These are phyloP conservation scores for Adansonia digitata DNA, from an alignment of 345 rosid species.

Conservation along the genomic window DNA sequence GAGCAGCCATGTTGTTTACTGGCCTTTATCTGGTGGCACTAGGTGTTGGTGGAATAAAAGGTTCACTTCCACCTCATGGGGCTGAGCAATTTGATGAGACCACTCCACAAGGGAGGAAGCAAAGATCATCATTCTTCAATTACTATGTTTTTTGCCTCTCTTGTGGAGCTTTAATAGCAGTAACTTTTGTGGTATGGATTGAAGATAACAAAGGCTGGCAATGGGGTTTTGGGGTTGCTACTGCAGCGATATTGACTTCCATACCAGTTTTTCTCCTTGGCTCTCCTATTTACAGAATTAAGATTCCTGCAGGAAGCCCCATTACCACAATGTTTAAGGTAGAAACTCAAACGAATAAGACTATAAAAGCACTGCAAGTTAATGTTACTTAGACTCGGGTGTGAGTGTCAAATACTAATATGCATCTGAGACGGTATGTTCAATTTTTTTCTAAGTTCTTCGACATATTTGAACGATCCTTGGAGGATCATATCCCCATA, in stretches of 20 bases:
- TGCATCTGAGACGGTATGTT: no score
- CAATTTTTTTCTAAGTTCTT: no score
- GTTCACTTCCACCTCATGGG: conserved; percentile 88
- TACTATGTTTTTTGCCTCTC: conserved; percentile 80
- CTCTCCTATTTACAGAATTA: conserved; percentile 58
- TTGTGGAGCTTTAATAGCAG: conserved; percentile 81
- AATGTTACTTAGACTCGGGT: no score
- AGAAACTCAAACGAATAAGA: conserved; percentile 7
- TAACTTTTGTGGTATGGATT: conserved; percentile 86
- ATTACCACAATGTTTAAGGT: conserved; percentile 78
- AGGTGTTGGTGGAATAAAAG: conserved; percentile 93
- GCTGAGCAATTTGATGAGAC: conserved; percentile 90
- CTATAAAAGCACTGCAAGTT: not conserved
- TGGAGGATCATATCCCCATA: no score
- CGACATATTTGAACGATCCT: no score
- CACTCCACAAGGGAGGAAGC: conserved; percentile 64
- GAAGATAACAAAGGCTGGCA: conserved; percentile 96
- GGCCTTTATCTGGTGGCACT: conserved; percentile 85
- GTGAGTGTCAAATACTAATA: no score
- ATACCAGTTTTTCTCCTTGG: conserved; percentile 68
- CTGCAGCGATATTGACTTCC: conserved; percentile 64
- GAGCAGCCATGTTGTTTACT: conserved; percentile 47
- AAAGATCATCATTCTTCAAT: conserved; percentile 80
- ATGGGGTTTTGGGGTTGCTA: conserved; percentile 77
- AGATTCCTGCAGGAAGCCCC: conserved; percentile 72